Base-by-base conservation (phyloP, 1,284 basidiomycete genomes). In the Xanthoconium separans region DNA sequence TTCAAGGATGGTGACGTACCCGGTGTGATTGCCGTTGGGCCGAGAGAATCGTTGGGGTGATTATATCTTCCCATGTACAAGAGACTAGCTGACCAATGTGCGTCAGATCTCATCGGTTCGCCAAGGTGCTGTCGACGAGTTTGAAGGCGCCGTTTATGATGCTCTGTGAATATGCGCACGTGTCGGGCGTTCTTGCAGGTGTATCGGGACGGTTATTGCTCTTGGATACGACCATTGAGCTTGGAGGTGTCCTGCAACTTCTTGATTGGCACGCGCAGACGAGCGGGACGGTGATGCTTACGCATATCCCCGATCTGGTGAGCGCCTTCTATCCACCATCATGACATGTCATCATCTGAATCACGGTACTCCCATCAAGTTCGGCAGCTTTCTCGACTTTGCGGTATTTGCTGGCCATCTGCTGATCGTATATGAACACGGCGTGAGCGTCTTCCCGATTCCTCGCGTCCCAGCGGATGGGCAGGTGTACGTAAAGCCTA, bases 371-470 rank as follows among this genome's bases (percentile, higher is more conserved):
- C n/a, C 7, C 24, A 8, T 29, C 31, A 34, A 66, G 65, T 66
- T 58, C 57, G 65, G 65, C 2, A 1, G 12, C 3, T 66, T 62
- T 51, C 55, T 68, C 27, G 62, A 68, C 43, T 66, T 66, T 20
- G 52, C 55, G 27, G 54, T 65, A 36, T 70, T 66, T 42, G 39
- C 55, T 0, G 60, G 44, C 0, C 59, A 68, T 47, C 11, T 70
- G 2, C 40, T 68, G 56, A 53, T 68, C 15, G 55, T 64, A 48
- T 70, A 66, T 63, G 67, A 66, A 53, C 44, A 31, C 27, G 60
- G 61, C 37, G 48, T 67, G 45, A 66, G 65, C 50, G 67, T 70
- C 9, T 70, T 66, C 18, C 53, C 55, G 0, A 12, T 66, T 5
- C 69, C 67, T 3, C 37, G 13, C 2, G 31, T 66, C 33, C 69